Conservation (phyloP, 345 rosid genomes). For the Citrus medica region DNA sequence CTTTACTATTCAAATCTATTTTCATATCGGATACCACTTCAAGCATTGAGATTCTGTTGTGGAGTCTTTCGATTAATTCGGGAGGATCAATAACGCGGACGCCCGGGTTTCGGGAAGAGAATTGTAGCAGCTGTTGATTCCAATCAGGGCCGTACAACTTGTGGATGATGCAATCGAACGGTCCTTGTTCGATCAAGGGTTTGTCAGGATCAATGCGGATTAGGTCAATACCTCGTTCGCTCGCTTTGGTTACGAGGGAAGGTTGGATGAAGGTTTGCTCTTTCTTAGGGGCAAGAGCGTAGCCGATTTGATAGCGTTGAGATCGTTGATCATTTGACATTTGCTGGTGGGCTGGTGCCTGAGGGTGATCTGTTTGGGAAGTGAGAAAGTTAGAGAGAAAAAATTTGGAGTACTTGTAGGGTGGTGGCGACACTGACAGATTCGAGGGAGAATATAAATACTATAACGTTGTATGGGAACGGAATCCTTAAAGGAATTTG, state of each 20-base stretch:
- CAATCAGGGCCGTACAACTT: conserved; percentile 52
- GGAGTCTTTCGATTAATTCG: conserved; percentile 44
- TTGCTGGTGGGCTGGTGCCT: neutral
- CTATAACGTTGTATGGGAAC: too few species aligned
- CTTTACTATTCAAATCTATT: conserved; percentile 21
- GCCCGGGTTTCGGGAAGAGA: conserved; percentile 30
- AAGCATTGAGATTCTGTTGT: conserved; percentile 59
- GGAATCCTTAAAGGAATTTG: too few species aligned
- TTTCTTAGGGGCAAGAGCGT: neutral
- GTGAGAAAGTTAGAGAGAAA: neutral
- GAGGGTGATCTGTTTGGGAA: neutral
- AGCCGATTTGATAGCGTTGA: neutral
- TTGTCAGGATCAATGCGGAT: conserved; percentile 33
- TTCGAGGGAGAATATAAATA: too few species aligned
- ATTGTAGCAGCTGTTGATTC: conserved; percentile 38
- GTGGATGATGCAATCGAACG: conserved; percentile 61
- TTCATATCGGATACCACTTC: conserved; percentile 48
- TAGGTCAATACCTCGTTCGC: conserved; percentile 43
- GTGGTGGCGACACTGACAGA: neutral
- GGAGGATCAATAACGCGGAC: conserved; percentile 42
- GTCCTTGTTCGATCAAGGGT: conserved; percentile 47
- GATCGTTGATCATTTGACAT: neutral
- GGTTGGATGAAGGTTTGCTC: neutral
- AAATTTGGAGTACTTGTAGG: neutral
- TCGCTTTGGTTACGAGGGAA: neutral